These are phyloP conservation scores for Boechera stricta DNA, from an alignment of 345 rosid genomes.

Conservation along the genomic window DNA sequence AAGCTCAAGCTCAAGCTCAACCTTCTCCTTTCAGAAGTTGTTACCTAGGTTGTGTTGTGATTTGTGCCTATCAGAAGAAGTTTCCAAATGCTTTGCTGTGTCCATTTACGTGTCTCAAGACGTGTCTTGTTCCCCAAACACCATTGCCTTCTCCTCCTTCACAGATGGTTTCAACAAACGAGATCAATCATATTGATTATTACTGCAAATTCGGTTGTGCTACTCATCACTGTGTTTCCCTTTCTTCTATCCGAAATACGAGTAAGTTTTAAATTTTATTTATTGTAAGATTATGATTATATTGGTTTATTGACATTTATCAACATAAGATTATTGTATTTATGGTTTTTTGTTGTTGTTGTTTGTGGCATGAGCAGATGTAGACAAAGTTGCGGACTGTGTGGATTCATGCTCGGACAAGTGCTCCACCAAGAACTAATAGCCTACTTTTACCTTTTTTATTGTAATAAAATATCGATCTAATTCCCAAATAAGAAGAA, in stretches of 20 bases:
- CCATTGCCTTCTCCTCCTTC: conserved; percentile 6
- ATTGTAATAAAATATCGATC: too few species aligned
- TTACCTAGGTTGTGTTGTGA: conserved; percentile 10
- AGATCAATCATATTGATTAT: background rate
- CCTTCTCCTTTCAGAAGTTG: conserved; percentile 17
- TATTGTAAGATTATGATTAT: background rate
- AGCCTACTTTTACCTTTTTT: too few species aligned
- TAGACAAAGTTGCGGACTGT: conserved; percentile 19
- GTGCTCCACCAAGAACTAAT: conserved; percentile 20
- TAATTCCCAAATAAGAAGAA: too few species aligned
- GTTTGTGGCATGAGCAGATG: conserved; percentile 32
- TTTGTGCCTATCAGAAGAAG: conserved; percentile 6
- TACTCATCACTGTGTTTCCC: conserved; percentile 23
- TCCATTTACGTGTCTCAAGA: conserved; percentile 30
- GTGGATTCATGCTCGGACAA: conserved; percentile 36
- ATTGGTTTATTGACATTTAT: background rate
- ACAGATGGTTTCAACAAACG: conserved; percentile 14
- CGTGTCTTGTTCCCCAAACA: conserved; percentile 23
- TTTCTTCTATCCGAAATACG: conserved; percentile 28
- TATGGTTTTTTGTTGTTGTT: background rate
- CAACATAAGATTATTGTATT: background rate
- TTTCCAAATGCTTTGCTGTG: background rate
- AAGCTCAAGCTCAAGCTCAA: conserved; percentile 24
- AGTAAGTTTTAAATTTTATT: conserved; percentile 21
- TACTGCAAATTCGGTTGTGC: conserved; percentile 41